Base-by-base conservation (phyloP, 2,329 filamentous ascomycete genomes). In the Diaporthe batatas region DNA sequence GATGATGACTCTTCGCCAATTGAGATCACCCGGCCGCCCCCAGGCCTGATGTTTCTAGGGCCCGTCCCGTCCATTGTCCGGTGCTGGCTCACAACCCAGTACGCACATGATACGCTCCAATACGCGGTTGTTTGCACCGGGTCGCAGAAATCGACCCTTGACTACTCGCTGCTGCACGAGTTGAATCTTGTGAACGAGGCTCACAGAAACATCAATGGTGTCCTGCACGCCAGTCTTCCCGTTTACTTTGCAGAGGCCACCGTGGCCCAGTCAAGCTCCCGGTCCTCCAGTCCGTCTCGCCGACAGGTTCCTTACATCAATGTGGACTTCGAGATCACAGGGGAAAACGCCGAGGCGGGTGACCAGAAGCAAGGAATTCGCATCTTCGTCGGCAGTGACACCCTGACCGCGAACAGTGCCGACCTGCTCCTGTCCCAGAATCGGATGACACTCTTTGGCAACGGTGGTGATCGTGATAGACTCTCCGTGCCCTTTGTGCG, bases 41-140 rank as follows among this genome's bases (percentile, higher is more conserved):
- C 95, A 47, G 94, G 94, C 11, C 87, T 98, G 73, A 94, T 95
- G 80, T 89, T 97, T 68, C 86, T 98, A 21, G 95, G 96, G 16
- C 93, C 95, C 8, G 95, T 97, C 7, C 96, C 96, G 7, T 94
- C 95, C 39, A 98, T 99, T 76, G 94, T 98, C 72, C 92, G 96
- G 74, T 99, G 96, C 84, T 98, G 96, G 95, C 87, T 98, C 77
- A 96, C 94, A 34, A 93, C 92, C 47, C 92, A 94, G 78, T 98
- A 97, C 83, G 96, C 95, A 18, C 96, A 98, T 80, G 92, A 93
- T 76, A 93, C 94, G 12, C 88, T 98, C 21, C 86, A 98, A 6
- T 98, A 98, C 80, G 96, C 95, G 47, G 95, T 95, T 44, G 87
- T 98, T 2, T 98, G 96, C 82, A 96, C 94, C 2, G 96, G 96